Base-by-base conservation (phyloP, 208 protist genomes). In the Trypanosoma melophagium region DNA sequence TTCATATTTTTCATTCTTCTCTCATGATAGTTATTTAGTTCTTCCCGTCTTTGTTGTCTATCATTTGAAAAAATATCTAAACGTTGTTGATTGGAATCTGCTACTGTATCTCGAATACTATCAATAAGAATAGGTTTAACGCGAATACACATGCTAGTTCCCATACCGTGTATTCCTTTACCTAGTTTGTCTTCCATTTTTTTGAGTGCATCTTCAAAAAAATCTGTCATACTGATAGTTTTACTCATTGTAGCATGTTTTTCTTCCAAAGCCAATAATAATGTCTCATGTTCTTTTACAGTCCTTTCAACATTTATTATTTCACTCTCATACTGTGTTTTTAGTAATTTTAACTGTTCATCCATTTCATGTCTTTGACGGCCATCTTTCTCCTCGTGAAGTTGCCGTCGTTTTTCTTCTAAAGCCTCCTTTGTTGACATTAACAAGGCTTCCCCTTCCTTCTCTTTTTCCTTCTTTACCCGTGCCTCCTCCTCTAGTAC, bases 11-110 rank as follows among this genome's bases (percentile, higher is more conserved):
- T 53, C 17, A 67, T 50, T 51, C 74, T 69, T 19, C 65, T 51
- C 12, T 75, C 25, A 9, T 59, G 66, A 52, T 71, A 83, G 1
- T 8, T 16, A 17, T 64, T 24, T 2, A 81, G 50, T 16, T 67
- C 28, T 4, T 76, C 60, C 7, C 22, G 19, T 24, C 78, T 75
- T 55, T 42, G 25, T 24, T 71, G 12, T 13, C 50, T 17, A 60
- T 88, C 82, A 57, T 67, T 62, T 3, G 49, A 52, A 14, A 78
- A 53, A 50, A 88, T 80, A 21, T 88, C 78, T 13, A 66, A 45
- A 7, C 82, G 71, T 53, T 83, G 71, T 59, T 79, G 71, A 19
- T 58, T 55, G 24, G 79, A 80, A 35, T 74, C 63, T 13, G 66
- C 69, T 50, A 84, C 59, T 5, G 71, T 60, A 19, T 79, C 70